These are phyloP conservation scores for Metschnikowia gruessii DNA, from an alignment of 805 yeast species.

Conservation along the genomic window DNA sequence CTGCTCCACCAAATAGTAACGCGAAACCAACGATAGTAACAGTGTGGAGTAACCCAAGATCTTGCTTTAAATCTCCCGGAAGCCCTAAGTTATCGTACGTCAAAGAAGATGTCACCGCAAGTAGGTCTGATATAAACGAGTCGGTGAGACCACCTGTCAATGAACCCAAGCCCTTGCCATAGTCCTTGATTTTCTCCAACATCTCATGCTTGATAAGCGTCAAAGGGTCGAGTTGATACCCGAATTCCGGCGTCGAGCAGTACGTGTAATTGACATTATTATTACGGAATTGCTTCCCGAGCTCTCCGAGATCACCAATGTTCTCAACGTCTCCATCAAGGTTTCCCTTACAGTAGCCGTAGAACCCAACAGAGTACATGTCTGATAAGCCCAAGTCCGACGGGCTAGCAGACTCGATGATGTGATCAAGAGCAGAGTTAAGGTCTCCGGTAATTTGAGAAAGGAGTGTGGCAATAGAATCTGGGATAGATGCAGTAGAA, in stretches of 20 bases:
- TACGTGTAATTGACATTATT: conserved; percentile 36
- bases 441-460: conserved; percentile 12
- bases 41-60: conserved; percentile 43
- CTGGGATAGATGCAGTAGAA: conserved; percentile 16
- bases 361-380: conserved; percentile 37
- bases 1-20: conserved; percentile 31
- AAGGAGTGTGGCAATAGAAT: conserved; percentile 17
- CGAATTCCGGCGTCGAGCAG: conserved; percentile 55
- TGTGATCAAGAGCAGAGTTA: conserved; percentile 21
- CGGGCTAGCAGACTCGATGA: conserved; percentile 23
- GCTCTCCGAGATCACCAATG: conserved; percentile 12
- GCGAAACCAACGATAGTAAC: conserved; percentile 58
- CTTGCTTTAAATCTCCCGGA: conserved; percentile 52
- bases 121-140: conserved; percentile 11
- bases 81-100: conserved; percentile 38
- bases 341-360: conserved; percentile 45
- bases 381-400: conserved; percentile 40
- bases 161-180: conserved; percentile 24
- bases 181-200: conserved; percentile 25
- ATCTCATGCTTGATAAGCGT: conserved; percentile 33
- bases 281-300: conserved; percentile 26
- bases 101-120: conserved; percentile 16
- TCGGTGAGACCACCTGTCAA: conserved; percentile 12
- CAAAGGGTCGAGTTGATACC: conserved; percentile 56
- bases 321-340: conserved; percentile 7